Evolutionary conservation across 768 basidiomycete species (phyloP).

Genomic region (Dendrothele bispora): DNA sequence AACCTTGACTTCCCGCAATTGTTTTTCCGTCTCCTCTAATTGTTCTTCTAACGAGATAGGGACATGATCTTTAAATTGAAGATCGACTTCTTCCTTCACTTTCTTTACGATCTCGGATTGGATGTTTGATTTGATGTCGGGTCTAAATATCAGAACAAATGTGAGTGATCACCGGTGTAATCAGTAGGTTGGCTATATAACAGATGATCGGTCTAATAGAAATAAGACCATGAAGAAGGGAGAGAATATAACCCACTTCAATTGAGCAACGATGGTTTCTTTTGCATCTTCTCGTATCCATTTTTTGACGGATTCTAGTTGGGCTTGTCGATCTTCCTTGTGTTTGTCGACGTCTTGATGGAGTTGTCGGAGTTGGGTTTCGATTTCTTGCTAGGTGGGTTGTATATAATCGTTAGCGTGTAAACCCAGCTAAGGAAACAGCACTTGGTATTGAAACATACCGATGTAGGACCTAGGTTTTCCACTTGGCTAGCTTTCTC

Average conservation of each 20-base stretch:
- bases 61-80: conserved; percentile 47
- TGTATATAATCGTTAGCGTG: conserved; percentile 8
- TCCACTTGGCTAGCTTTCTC: conserved; percentile 28
- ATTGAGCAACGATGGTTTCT: conserved; percentile 20
- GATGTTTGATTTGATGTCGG: conserved; percentile 37
- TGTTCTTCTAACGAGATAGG: conserved; percentile 48
- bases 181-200: no score
- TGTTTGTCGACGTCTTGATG: conserved; percentile 11
- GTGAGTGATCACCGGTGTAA: no score
- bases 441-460: conserved; percentile 17
- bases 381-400: neutral
- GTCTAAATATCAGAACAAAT: conserved; percentile 1
- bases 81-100: conserved; percentile 45
- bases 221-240: no score
- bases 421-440: neutral
- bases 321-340: conserved; percentile 13
- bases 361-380: neutral
- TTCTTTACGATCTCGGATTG: conserved; percentile 40
- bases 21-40: conserved; percentile 39
- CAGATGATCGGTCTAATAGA: no score
- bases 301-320: conserved; percentile 22
- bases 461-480: conserved; percentile 26
- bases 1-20: conserved; percentile 41
- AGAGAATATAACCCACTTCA: conserved; percentile 35
- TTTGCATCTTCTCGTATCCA: conserved; percentile 22